Evolutionary conservation across 768 basidiomycete genomes (phyloP).

Genomic region (Pulveroboletus frians): DNA sequence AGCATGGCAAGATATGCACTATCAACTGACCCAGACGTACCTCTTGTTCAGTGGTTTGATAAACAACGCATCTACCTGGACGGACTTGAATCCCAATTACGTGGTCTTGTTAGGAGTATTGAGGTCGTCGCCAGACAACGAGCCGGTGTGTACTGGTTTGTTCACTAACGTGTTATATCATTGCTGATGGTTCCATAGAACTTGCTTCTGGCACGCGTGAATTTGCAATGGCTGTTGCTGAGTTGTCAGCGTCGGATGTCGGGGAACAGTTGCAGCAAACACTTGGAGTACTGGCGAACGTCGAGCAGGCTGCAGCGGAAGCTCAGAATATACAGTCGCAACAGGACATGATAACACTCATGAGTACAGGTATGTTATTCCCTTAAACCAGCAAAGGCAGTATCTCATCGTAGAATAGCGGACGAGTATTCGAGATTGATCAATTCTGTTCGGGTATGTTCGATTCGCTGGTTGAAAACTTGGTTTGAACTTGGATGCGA

Average conservation of each 20-base stretch:
- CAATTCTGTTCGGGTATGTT: constrained; percentile 73
- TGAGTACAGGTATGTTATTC: constrained; percentile 57
- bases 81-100: constrained; percentile 83
- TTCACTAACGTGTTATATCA: neutral
- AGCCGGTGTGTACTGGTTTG: constrained; percentile 42
- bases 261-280: constrained; percentile 67
- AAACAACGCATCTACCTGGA: constrained; percentile 81
- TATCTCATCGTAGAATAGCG: constrained; percentile 33
- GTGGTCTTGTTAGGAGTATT: constrained; percentile 81
- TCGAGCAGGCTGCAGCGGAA: constrained; percentile 71
- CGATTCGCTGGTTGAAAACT: neutral
- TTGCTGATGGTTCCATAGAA: constrained; percentile 39
- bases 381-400: neutral
- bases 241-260: constrained; percentile 72
- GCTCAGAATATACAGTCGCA: constrained; percentile 69
- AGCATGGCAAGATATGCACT: constrained; percentile 3
- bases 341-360: constrained; percentile 74
- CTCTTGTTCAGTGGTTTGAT: constrained; percentile 78
- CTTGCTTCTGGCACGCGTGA: constrained; percentile 68
- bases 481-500: neutral
- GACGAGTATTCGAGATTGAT: constrained; percentile 95
- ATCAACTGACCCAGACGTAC: neutral
- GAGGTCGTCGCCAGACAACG: constrained; percentile 82
- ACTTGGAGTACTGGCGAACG: constrained; percentile 64
- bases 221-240: constrained; percentile 66